Base-by-base conservation (phyloP, 2,329 filamentous ascomycete genomes). In the Ustulina deusta region DNA sequence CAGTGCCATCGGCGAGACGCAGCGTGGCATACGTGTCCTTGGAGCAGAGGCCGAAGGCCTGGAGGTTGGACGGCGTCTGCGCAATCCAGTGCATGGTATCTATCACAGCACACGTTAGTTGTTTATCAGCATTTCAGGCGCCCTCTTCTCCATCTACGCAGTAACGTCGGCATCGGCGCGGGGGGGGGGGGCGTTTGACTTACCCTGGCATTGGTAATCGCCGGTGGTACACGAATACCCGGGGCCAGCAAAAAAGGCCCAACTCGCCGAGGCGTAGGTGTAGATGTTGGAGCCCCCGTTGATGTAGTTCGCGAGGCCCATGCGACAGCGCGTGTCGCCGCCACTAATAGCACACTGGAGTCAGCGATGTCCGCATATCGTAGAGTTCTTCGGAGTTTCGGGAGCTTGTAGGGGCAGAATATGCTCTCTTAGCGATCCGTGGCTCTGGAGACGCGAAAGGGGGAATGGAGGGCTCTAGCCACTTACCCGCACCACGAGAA, bases 191-290 rank as follows among this genome's bases (percentile, higher is more conserved):
- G n/a, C n/a, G n/a, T 51, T 65, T 7, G 40, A 71, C 74, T 75
- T 72, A 75, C 74, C 70, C 66, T 82, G 78, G 66, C 81, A 80
- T 58, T 78, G 69, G 55, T 72, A 78, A 29, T 70, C 63, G 17
- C 78, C 77, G 3, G 74, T n/a, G n/a, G n/a, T n/a, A n/a, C 71
- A 65, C 81, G 81, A 6, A 48, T 81, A 80, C 0, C 75, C 74
- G 1, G 80, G 80, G 0, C 81, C 81, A 61, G 76, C 79, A 74
- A 82, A 83, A 73, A 83, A 83, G 0, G 76, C 79, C 80, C 82
- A 84, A 10, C 78, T 78, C 0, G 81, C 82, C n/a, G 79, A 80
- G 6, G 78, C 80, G 67, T 70, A 83, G 1, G 78, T 80, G 59
- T 79, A 79, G 48, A 84, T 79, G 49, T 80, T 74, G 34, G 77